Evolutionary conservation across 805 yeast species (phyloP).

Genomic region (Lipomyces orientalis): DNA sequence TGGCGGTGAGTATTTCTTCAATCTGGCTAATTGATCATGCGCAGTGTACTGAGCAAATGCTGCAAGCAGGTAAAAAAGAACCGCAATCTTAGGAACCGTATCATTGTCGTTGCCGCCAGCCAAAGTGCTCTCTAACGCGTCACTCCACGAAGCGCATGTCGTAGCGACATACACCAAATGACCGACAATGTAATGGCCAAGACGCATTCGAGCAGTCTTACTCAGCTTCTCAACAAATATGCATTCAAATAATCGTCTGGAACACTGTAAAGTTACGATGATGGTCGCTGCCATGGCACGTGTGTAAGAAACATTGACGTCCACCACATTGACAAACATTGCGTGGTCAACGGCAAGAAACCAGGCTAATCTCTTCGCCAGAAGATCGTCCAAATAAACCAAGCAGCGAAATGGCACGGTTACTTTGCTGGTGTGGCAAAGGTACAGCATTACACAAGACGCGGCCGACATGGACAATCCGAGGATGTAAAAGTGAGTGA

Average conservation of each 20-base stretch:
- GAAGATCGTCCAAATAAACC: conserved; percentile 1
- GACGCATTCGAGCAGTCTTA: conserved; percentile 55
- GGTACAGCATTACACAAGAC: neutral
- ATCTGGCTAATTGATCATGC: conserved; percentile 56
- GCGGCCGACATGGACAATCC: conserved; percentile 21
- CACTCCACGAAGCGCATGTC: conserved; percentile 12
- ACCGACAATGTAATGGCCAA: conserved; percentile 66
- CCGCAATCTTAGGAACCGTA: conserved; percentile 24
- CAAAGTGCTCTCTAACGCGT: conserved; percentile 8
- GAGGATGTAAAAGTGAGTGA: conserved; percentile 45
- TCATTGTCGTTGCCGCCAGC: neutral
- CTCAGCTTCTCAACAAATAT: conserved; percentile 50
- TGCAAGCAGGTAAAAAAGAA: conserved; percentile 44
- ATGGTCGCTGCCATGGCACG: conserved; percentile 9
- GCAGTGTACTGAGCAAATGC: conserved; percentile 55
- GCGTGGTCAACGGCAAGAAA: neutral
- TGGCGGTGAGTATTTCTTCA: conserved; percentile 63
- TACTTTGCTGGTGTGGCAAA: neutral
- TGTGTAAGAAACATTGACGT: conserved; percentile 1
- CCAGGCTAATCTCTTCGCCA: neutral
- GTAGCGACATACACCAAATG: conserved; percentile 52
- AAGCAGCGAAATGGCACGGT: conserved; percentile 6
- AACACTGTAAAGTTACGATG: conserved; percentile 51
- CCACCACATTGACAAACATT: neutral
- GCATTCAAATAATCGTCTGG: conserved; percentile 59